These are phyloP conservation scores for Beverwykella pulmonaria DNA, from an alignment of 495 filamentous ascomycete genomes.

Conservation along the genomic window DNA sequence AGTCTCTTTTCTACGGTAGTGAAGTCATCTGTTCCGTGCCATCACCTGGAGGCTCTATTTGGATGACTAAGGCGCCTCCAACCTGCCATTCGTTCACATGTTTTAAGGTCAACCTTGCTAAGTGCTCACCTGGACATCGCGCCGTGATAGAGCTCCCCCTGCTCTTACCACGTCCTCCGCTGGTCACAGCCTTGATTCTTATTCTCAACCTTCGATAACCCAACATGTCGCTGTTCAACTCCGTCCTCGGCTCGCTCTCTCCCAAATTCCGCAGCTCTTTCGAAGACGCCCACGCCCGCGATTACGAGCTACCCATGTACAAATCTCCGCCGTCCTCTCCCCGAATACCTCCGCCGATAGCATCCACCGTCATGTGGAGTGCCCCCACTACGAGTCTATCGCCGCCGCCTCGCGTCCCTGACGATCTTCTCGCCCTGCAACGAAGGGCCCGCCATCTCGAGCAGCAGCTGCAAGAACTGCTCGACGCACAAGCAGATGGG, in stretches of 20 bases:
- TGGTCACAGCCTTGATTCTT: not conserved
- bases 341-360: constrained; percentile 31
- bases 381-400: constrained; percentile 12
- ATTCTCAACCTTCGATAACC: not conserved
- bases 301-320: constrained; percentile 29
- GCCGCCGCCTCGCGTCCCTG: constrained; percentile 31
- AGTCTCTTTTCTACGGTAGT: not conserved
- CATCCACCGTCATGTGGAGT: constrained; percentile 26
- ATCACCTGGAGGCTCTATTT: not conserved
- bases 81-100: constrained; percentile 13
- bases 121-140: constrained; percentile 25
- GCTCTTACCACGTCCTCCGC: not conserved
- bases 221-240: constrained; percentile 31
- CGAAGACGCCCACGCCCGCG: constrained; percentile 24
- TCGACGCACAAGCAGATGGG: constrained; percentile 84
- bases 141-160: not conserved
- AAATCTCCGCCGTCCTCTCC: constrained; percentile 13
- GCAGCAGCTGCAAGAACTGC: constrained; percentile 71
- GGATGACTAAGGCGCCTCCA: constrained; percentile 16
- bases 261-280: constrained; percentile 29
- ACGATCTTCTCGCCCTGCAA: constrained; percentile 48
- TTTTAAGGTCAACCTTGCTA: constrained; percentile 14
- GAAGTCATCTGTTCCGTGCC: not conserved
- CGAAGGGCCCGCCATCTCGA: constrained; percentile 66
- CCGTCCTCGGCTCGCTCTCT: constrained; percentile 30